Conservation (phyloP, 306 rosid genomes). For the Prunus kanzakura region DNA sequence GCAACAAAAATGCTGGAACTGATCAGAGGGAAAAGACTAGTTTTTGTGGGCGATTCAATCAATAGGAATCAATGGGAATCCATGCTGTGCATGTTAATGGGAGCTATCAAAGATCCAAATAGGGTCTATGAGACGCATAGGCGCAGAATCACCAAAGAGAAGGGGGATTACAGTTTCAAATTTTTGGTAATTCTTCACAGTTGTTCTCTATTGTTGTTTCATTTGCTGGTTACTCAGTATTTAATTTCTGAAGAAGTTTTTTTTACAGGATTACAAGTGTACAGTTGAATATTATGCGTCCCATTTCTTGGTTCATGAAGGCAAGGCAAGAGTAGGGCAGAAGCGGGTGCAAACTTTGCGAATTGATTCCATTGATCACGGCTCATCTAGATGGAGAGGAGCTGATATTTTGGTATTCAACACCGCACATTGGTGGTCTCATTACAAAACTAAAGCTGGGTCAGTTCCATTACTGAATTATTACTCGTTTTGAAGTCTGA, state of each 20-base stretch:
- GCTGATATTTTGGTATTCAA: slow-evolving; percentile 89
- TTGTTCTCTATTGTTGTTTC: slow-evolving; percentile 13
- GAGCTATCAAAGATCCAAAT: slow-evolving; percentile 68
- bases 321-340: slow-evolving; percentile 78
- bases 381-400: slow-evolving; percentile 89
- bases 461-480: slow-evolving; percentile 36
- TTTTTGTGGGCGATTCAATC: slow-evolving; percentile 94
- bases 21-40: slow-evolving; percentile 86
- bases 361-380: slow-evolving; percentile 75
- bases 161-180: slow-evolving; percentile 78
- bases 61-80: slow-evolving; percentile 98
- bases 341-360: slow-evolving; percentile 62
- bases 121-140: slow-evolving; percentile 76
- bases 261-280: slow-evolving; percentile 73
- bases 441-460: slow-evolving; percentile 92
- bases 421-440: slow-evolving; percentile 99
- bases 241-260: slow-evolving; percentile 10
- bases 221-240: slow-evolving; percentile 5
- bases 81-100: slow-evolving; percentile 74
- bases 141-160: slow-evolving; percentile 73
- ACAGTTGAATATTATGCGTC: slow-evolving; percentile 79
- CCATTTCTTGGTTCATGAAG: slow-evolving; percentile 82
- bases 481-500: neutral
- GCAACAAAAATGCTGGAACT: slow-evolving; percentile 85
- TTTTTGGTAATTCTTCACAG: slow-evolving; percentile 63